These are phyloP conservation scores for Heimioporus sp. DNA, from an alignment of 768 basidiomycete species.

Conservation along the genomic window DNA sequence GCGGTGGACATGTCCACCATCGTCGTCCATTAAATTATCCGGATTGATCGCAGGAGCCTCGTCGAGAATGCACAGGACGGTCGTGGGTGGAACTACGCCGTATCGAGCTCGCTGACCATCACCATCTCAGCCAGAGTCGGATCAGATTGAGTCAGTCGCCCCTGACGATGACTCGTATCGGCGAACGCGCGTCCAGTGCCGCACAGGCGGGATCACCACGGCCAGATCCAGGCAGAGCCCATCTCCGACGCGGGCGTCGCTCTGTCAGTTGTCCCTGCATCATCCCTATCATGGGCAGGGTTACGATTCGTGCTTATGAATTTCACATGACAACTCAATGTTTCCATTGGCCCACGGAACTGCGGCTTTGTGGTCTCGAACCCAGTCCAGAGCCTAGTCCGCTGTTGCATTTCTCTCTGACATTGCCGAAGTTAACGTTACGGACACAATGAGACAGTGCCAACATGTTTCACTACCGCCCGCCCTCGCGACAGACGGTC, in stretches of 20 bases:
- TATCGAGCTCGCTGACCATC: too few relatives aligned
- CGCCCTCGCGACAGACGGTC: not conserved
- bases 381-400: too few relatives aligned
- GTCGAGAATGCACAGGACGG: too few relatives aligned
- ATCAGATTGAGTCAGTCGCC: too few relatives aligned
- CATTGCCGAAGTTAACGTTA: too few relatives aligned
- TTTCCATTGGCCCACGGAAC: conserved; percentile 7
- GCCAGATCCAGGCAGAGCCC: not conserved
- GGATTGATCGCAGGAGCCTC: not conserved
- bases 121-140: too few relatives aligned
- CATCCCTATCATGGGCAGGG: conserved; percentile 2
- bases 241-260: not conserved
- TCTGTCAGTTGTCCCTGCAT: not conserved
- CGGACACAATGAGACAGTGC: too few relatives aligned
- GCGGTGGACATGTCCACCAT: not conserved
- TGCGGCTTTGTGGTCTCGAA: not conserved
- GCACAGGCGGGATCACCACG: not conserved
- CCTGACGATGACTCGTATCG: not conserved
- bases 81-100: too few relatives aligned
- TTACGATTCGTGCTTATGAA: conserved; percentile 5
- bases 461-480: too few relatives aligned
- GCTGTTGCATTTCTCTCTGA: too few relatives aligned
- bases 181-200: not conserved
- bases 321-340: conserved; percentile 7
- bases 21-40: not conserved